Evolutionary conservation across 1,284 basidiomycete genomes (phyloP).

Genomic region (Xerocomus nothofagi): DNA sequence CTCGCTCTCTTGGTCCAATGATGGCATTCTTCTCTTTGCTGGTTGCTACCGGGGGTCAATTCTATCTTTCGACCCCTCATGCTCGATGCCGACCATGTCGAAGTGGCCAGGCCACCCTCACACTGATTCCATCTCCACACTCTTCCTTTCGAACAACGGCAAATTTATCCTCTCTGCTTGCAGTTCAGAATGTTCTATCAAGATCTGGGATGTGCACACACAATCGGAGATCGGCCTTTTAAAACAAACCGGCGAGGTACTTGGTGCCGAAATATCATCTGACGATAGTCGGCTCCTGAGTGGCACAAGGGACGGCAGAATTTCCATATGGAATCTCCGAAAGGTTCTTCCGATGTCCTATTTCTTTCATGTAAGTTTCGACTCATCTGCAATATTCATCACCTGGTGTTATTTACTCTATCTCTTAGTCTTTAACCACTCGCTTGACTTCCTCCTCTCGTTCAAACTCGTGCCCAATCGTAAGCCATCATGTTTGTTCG

Average conservation of each 20-base stretch:
- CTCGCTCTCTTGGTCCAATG: conserved; percentile 24
- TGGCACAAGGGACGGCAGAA: conserved; percentile 6
- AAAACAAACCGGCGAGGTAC: conserved; percentile 13
- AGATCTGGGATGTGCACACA: conserved; percentile 18
- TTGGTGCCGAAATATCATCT: conserved; percentile 11
- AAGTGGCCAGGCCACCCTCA: conserved; percentile 14
- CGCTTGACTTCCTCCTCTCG: neutral
- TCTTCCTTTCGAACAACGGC: conserved; percentile 21
- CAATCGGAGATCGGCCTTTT: conserved; percentile 8
- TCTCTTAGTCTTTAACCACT: conserved; percentile 11
- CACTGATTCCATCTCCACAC: conserved; percentile 14
- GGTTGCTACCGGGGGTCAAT: conserved; percentile 17
- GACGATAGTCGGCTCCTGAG: conserved; percentile 15
- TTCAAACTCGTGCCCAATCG: neutral
- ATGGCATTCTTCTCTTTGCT: conserved; percentile 19
- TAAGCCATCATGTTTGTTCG: conserved; percentile 1
- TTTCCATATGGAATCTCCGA: conserved; percentile 18
- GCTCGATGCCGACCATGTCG: neutral
- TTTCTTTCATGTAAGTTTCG: conserved; percentile 12
- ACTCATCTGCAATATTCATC: neutral
- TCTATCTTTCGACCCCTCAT: conserved; percentile 12
- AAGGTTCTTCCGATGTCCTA: conserved; percentile 5
- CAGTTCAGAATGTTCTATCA: conserved; percentile 14
- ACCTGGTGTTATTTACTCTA: neutral
- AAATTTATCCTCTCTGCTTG: conserved; percentile 25